Percentiles rank a stretch among this genome's conserved stretches.
These are phyloP conservation scores for Begonia loranthoides DNA, from an alignment of 306 rosid genomes.

Conservation along the genomic window DNA sequence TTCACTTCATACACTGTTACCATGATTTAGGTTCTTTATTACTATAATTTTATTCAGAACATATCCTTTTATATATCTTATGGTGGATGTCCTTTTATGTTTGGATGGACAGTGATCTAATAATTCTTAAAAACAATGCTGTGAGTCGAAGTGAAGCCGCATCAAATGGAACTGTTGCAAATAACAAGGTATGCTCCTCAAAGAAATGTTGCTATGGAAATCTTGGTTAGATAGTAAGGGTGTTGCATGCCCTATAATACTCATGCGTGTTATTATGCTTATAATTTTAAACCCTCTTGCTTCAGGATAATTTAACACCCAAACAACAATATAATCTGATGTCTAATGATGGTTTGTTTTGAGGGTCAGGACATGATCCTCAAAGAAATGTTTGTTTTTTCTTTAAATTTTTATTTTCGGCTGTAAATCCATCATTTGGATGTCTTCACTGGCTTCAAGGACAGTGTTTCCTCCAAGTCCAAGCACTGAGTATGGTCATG, in stretches of 20 bases:
- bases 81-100: too few relatives aligned
- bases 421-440: constrained; percentile 5
- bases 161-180: constrained; percentile 14
- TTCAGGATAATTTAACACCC: constrained; percentile 21
- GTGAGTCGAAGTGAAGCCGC: constrained; percentile 16
- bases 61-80: too few relatives aligned
- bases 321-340: constrained; percentile 10
- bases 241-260: too few relatives aligned
- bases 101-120: too few relatives aligned
- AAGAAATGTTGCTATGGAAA: too few relatives aligned
- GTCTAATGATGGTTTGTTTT: constrained; percentile 24
- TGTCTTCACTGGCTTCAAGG: constrained; percentile 18
- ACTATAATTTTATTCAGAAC: too few relatives aligned
- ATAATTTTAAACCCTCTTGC: constrained; percentile 4
- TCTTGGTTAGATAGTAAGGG: too few relatives aligned
- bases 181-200: constrained; percentile 20
- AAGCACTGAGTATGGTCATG: too few relatives aligned
- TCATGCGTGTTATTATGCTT: too few relatives aligned
- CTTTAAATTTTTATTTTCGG: constrained; percentile 2
- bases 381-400: too few relatives aligned
- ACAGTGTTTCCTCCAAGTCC: constrained; percentile 5
- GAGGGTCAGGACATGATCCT: constrained; percentile 9
- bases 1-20: too few relatives aligned
- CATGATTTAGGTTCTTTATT: too few relatives aligned
- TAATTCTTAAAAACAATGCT: constrained; percentile 5